These are phyloP conservation scores for Sabuloglossum arenarium DNA, from an alignment of 495 filamentous ascomycete species.

Conservation along the genomic window DNA sequence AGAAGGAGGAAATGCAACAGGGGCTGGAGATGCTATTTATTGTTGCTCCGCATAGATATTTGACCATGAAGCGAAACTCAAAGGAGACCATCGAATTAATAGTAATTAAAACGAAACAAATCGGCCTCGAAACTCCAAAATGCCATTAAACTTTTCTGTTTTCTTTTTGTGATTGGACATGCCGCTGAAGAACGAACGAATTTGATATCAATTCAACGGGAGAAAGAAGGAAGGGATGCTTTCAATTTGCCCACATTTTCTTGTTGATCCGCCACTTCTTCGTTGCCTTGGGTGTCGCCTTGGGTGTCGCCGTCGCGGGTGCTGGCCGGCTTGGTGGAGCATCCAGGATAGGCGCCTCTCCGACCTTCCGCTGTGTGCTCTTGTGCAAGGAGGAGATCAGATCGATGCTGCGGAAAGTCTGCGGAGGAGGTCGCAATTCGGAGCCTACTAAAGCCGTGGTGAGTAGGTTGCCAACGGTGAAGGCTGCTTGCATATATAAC, in stretches of 20 bases:
- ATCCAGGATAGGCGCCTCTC: background rate
- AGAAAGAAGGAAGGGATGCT: background rate
- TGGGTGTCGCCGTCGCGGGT: background rate
- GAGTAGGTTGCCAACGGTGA: background rate
- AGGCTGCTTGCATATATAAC: background rate
- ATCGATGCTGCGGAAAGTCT: background rate
- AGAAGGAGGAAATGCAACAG: background rate
- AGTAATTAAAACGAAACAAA: background rate
- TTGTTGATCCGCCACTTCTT: conserved; percentile 1
- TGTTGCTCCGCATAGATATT: background rate
- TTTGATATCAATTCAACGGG: background rate
- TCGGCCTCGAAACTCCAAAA: background rate
- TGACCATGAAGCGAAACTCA: background rate
- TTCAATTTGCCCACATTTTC: background rate
- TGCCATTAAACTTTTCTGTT: background rate
- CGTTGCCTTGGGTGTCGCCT: background rate
- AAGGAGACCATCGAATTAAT: background rate
- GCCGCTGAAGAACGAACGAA: background rate
- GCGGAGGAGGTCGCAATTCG: background rate
- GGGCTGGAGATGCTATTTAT: background rate
- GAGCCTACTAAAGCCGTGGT: background rate
- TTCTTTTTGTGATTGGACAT: background rate
- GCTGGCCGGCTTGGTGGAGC: conserved; percentile 1
- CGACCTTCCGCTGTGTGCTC: background rate
- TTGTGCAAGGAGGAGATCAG: background rate